phyloP scores from a whole-genome alignment of 306 rosid genomes.

The Hippophae gyantsensis region DNA sequence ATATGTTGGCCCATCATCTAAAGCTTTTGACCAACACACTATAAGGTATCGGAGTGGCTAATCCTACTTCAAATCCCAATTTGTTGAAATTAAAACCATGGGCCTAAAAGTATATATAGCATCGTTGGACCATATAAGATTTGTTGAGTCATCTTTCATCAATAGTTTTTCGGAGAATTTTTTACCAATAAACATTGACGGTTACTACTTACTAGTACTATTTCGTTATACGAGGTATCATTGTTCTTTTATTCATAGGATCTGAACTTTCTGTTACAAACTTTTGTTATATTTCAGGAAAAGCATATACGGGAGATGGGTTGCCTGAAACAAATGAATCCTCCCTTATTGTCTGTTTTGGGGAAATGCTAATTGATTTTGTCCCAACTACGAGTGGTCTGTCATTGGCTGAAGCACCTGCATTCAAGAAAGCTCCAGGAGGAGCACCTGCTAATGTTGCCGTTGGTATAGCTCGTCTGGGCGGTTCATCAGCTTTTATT shows the following conservation, averaged over 20 bases:
- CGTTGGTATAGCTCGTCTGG: constrained; percentile 85
- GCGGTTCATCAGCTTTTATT: constrained; percentile 88
- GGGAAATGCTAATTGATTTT: constrained; percentile 93
- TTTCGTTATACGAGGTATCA: too few relatives aligned
- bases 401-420: constrained; percentile 87
- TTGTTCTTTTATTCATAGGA: neutral
- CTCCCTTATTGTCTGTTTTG: constrained; percentile 80
- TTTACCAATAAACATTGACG: too few relatives aligned
- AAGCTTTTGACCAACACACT: too few relatives aligned
- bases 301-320: constrained; percentile 52
- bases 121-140: too few relatives aligned
- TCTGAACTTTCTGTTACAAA: constrained; percentile 7
- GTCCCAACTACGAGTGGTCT: constrained; percentile 77
- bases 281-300: constrained; percentile 34
- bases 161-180: too few relatives aligned
- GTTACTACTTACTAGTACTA: too few relatives aligned
- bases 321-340: constrained; percentile 51
- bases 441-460: constrained; percentile 99
- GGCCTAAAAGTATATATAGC: too few relatives aligned
- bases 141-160: too few relatives aligned
- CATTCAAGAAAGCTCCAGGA: constrained; percentile 90
- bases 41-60: too few relatives aligned
- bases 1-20: too few relatives aligned
- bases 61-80: too few relatives aligned
- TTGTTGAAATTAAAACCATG: too few relatives aligned